Evolutionary conservation across 108 stramenopile species (phyloP), one percentile per base, ranked within the genome.

Genomic region (Aurantiochytrium sp.): DNA sequence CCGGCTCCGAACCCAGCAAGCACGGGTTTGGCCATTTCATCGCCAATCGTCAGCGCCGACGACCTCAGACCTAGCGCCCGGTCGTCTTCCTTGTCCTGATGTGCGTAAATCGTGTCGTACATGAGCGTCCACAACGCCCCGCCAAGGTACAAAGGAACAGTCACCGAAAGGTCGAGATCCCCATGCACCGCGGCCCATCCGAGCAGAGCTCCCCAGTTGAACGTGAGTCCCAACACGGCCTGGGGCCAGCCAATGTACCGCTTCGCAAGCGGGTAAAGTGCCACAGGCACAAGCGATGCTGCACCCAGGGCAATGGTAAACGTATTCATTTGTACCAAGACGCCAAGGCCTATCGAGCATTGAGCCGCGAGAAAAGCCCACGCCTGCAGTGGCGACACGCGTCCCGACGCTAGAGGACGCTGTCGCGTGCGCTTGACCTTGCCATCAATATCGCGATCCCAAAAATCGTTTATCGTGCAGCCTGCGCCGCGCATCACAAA

Each of bases 381-480:
- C 8, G 98, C 99, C 87, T 98, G 95, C 3, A 58, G 72, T 58
- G 90, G 73, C 0, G 91, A 92, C 18, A 99, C 18, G 25, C 89
- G 92, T 4, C 97, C 97, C 3, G 92, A 72, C 0, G 99, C 98
- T 87, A 99, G 91, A 0, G 99, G 99, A 21, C 99, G 94, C 57
- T 76, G 87, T 44, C 91, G 93, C 6, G 99, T 99, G 8, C 99
- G 94, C 35, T 89, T 89, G 18, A 99, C 99, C 4, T 88, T 88
- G 88, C 58, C 88, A 90, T 99, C 99, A 83, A 97, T 90, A 51
- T 98, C 95, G 64, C 90, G 72, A 94, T 99, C 99, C 98, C 97
- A 98, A 91, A 99, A 94, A 91, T 99, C 99, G 90, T 99, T 99
- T 87, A 99, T 97, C 58, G 97, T 98, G 93, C 99, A 99, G 14